Evolutionary conservation across 371 early-diverging fungal genomes (phyloP).

Genomic region (Thermomucor indicae-seudaticae): DNA sequence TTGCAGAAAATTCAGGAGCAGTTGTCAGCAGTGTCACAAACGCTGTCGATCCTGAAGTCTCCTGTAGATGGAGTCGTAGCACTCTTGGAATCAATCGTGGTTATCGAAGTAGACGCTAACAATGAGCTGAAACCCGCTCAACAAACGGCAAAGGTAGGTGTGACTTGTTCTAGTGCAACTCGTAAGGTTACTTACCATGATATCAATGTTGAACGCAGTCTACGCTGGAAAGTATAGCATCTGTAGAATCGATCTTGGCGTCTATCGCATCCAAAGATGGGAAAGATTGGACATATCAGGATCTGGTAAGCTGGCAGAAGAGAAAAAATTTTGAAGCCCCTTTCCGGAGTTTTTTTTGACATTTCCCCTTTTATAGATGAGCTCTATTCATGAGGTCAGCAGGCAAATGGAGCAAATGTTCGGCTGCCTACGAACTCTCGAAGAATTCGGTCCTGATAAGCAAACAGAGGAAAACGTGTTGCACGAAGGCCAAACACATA

Average conservation of each 20-base stretch:
- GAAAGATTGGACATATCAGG: conserved; percentile 12
- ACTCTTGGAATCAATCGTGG: conserved; percentile 32
- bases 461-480: too few species aligned
- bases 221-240: too few species aligned
- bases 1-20: conserved; percentile 1
- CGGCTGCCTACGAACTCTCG: too few species aligned
- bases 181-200: conserved; percentile 6
- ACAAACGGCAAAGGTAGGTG: conserved; percentile 34
- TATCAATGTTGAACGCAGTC: background rate
- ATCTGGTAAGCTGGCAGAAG: conserved; percentile 22
- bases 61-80: conserved; percentile 28
- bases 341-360: too few species aligned
- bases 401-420: too few species aligned
- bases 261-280: too few species aligned
- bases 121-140: conserved; percentile 42
- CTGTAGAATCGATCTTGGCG: too few species aligned
- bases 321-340: too few species aligned
- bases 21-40: background rate
- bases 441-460: too few species aligned
- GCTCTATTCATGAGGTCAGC: too few species aligned
- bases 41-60: conserved; percentile 9
- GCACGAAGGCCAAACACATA: too few species aligned
- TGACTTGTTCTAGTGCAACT: background rate
- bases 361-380: too few species aligned
- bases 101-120: conserved; percentile 37